phyloP scores from a whole-genome alignment of 495 filamentous ascomycete species.

The Thermochaetoides thermophila region DNA sequence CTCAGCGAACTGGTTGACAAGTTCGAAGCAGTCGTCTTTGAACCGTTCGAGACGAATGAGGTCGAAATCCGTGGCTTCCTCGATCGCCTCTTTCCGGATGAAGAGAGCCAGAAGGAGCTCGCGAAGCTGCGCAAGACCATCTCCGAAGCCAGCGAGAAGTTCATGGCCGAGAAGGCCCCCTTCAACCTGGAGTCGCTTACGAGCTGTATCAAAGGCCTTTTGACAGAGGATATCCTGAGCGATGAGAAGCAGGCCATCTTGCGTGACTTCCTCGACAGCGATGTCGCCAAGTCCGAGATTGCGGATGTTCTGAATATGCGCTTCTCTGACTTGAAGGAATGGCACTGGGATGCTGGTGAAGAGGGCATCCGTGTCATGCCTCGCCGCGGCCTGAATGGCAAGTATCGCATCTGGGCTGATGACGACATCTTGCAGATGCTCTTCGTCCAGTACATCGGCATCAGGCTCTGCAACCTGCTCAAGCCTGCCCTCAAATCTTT shows the following conservation, averaged over 20 bases:
- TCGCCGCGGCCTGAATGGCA: slow-evolving; percentile 50
- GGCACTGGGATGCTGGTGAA: slow-evolving; percentile 39
- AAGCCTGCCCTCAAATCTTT: slow-evolving; percentile 26
- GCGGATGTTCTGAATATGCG: slow-evolving; percentile 57
- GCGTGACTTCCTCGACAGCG: slow-evolving; percentile 44
- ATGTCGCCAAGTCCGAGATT: slow-evolving; percentile 42
- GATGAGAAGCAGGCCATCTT: slow-evolving; percentile 46
- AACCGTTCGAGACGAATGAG: slow-evolving; percentile 30
- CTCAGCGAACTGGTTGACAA: slow-evolving; percentile 34
- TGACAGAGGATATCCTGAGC: slow-evolving; percentile 44
- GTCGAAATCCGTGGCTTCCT: slow-evolving; percentile 37
- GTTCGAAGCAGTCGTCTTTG: slow-evolving; percentile 49
- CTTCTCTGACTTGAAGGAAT: slow-evolving; percentile 41
- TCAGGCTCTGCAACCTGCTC: slow-evolving; percentile 39
- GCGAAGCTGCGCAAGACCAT: slow-evolving; percentile 11
- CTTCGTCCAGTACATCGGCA: slow-evolving; percentile 49
- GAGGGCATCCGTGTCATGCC: slow-evolving; percentile 43
- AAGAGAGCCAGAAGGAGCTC: slow-evolving; percentile 22
- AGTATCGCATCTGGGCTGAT: slow-evolving; percentile 53
- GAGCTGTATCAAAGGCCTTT: slow-evolving; percentile 35
- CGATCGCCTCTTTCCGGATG: slow-evolving; percentile 32
- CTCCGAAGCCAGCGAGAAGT: slow-evolving; percentile 2
- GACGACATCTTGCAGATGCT: slow-evolving; percentile 53
- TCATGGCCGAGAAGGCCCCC: slow-evolving; percentile 12
- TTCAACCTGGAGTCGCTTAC: slow-evolving; percentile 17